Conservation (phyloP, 1,139 yeast genomes). For the Sugiyamaella pinicola region DNA sequence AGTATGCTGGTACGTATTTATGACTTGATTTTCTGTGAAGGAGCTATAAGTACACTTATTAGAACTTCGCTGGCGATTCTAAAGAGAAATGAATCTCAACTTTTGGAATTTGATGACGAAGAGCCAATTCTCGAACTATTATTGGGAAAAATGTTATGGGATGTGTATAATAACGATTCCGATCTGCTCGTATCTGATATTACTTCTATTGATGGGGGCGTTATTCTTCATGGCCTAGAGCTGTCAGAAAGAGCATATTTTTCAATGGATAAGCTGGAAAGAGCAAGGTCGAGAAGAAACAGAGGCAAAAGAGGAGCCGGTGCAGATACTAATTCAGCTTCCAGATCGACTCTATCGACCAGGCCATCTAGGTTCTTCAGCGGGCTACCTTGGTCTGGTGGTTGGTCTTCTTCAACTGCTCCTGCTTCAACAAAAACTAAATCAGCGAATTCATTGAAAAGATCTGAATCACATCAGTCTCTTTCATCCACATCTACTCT, state of each 20-base stretch:
- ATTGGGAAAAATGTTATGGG: slow-evolving; percentile 57
- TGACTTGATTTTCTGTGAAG: slow-evolving; percentile 61
- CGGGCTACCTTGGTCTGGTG: neutral
- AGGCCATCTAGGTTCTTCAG: slow-evolving; percentile 13
- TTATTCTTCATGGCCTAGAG: slow-evolving; percentile 32
- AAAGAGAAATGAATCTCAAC: slow-evolving; percentile 53
- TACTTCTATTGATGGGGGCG: slow-evolving; percentile 34
- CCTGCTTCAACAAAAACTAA: neutral
- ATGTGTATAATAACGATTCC: slow-evolving; percentile 48
- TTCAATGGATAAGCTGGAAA: slow-evolving; percentile 21
- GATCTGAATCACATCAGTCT: neutral
- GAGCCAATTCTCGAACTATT: slow-evolving; percentile 65
- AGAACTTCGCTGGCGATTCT: slow-evolving; percentile 61
- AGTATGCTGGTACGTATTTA: slow-evolving; percentile 55
- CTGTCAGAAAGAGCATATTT: slow-evolving; percentile 36
- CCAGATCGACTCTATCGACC: slow-evolving; percentile 1
- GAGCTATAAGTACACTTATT: slow-evolving; percentile 64
- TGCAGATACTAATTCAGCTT: neutral
- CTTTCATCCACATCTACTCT: slow-evolving; percentile 1
- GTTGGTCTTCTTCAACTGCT: neutral
- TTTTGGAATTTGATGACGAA: slow-evolving; percentile 57
- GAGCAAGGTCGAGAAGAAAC: slow-evolving; percentile 19
- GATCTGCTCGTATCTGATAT: slow-evolving; percentile 56
- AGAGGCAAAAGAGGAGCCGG: slow-evolving; percentile 2
- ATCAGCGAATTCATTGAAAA: neutral